Percentiles rank a stretch among this genome's conserved stretches.
These are phyloP conservation scores for Acanthamoeba lugdunensis DNA, from an alignment of 208 protist genomes.

Conservation along the genomic window DNA sequence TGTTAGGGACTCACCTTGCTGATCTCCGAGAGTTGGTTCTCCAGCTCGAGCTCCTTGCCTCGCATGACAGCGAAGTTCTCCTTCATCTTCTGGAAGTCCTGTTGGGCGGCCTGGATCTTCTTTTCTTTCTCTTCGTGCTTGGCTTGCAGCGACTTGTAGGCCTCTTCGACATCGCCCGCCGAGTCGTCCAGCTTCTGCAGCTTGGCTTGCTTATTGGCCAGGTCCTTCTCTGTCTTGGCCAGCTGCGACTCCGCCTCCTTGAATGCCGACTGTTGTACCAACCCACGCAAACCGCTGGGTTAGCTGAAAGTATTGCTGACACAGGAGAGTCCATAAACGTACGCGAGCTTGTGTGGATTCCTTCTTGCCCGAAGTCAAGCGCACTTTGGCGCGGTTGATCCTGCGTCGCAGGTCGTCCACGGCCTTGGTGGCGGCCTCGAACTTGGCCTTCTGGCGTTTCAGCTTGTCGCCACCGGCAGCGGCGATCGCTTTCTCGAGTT, in stretches of 20 bases:
- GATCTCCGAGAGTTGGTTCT: constrained; percentile 87
- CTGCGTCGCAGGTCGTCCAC: constrained; percentile 73
- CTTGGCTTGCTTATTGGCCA: constrained; percentile 88
- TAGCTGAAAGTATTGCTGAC: not conserved
- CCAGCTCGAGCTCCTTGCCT: constrained; percentile 74
- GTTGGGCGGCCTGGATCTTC: constrained; percentile 72
- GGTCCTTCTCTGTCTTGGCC: constrained; percentile 19
- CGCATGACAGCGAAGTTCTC: constrained; percentile 39
- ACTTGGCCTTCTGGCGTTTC: constrained; percentile 80
- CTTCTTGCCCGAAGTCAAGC: constrained; percentile 44
- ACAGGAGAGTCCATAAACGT: not conserved
- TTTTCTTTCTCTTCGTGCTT: constrained; percentile 81
- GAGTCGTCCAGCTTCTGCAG: constrained; percentile 83
- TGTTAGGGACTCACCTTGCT: not conserved
- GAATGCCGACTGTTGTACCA: not conserved
- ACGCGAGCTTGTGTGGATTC: constrained; percentile 10
- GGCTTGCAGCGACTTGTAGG: constrained; percentile 78
- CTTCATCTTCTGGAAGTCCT: constrained; percentile 75
- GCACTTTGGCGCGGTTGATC: constrained; percentile 38
- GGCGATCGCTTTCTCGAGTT: constrained; percentile 86
- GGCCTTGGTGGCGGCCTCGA: constrained; percentile 55
- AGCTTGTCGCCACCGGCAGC: constrained; percentile 83
- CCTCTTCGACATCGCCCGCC: constrained; percentile 82
- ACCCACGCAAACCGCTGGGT: not conserved
- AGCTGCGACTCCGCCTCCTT: constrained; percentile 34